phyloP scores from a whole-genome alignment of 257 asterid species.

The Capsicum chinense region DNA sequence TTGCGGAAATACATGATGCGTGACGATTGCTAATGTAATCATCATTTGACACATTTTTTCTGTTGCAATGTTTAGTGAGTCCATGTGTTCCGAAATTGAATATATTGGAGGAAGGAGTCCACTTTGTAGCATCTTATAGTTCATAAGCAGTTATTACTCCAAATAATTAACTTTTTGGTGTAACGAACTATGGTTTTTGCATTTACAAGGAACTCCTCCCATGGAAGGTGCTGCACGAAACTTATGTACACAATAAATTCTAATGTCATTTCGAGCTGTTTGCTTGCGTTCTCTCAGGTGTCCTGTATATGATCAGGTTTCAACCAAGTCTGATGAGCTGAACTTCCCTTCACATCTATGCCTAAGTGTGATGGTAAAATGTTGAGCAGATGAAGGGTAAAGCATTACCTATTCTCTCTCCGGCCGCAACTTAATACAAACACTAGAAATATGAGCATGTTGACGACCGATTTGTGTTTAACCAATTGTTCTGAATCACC shows the following conservation, averaged over 20 bases:
- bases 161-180: not conserved
- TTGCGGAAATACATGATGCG: not conserved
- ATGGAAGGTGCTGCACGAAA: not conserved
- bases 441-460: not conserved
- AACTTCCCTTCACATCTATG: conserved; percentile 5
- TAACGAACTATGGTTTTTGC: not conserved
- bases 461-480: not conserved
- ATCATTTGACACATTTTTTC: conserved; percentile 6
- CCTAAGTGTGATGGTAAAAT: not conserved
- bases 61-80: not conserved
- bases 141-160: conserved; percentile 6
- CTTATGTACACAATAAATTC: conserved; percentile 9
- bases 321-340: not conserved
- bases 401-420: not conserved
- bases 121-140: conserved; percentile 29
- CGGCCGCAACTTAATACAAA: not conserved
- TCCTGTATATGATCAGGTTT: not conserved
- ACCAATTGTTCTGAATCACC: not conserved
- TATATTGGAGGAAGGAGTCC: conserved; percentile 23
- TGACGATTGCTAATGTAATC: conserved; percentile 23
- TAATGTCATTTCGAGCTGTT: not conserved
- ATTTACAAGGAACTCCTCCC: not conserved
- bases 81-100: conserved; percentile 20
- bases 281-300: not conserved
- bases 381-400: not conserved